These are phyloP conservation scores for Suhomyces bolitotheri DNA, from an alignment of 1,139 yeast genomes.

Conservation along the genomic window DNA sequence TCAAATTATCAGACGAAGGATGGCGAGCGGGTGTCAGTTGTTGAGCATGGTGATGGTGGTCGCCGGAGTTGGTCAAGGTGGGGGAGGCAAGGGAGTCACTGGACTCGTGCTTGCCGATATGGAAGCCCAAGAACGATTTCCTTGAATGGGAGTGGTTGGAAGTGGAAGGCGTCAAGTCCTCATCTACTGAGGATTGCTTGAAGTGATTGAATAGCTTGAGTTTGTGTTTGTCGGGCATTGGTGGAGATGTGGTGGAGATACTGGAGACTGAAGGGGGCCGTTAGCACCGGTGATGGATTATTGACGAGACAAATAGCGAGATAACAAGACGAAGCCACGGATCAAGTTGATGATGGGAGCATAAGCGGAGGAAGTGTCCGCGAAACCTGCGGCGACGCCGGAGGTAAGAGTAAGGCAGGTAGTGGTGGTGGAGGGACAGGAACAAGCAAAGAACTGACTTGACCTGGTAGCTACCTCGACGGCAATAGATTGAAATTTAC, in stretches of 20 bases:
- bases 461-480: no score
- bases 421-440: no score
- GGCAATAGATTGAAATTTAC: no score
- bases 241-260: neutral
- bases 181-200: constrained; percentile 25
- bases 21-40: constrained; percentile 13
- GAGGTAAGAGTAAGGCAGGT: no score
- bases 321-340: neutral
- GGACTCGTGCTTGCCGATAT: constrained; percentile 43
- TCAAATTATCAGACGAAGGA: constrained; percentile 3
- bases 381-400: neutral
- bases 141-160: constrained; percentile 32
- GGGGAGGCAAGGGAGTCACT: constrained; percentile 38
- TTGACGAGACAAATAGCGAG: neutral
- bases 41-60: constrained; percentile 20
- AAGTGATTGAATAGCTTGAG: constrained; percentile 33
- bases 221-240: constrained; percentile 51
- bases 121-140: constrained; percentile 30
- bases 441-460: no score
- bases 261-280: no score
- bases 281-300: neutral
- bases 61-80: constrained; percentile 31
- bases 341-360: neutral
- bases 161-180: constrained; percentile 35
- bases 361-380: neutral